These are phyloP conservation scores for Pisolithus albus DNA, from an alignment of 768 basidiomycete genomes.

Conservation along the genomic window DNA sequence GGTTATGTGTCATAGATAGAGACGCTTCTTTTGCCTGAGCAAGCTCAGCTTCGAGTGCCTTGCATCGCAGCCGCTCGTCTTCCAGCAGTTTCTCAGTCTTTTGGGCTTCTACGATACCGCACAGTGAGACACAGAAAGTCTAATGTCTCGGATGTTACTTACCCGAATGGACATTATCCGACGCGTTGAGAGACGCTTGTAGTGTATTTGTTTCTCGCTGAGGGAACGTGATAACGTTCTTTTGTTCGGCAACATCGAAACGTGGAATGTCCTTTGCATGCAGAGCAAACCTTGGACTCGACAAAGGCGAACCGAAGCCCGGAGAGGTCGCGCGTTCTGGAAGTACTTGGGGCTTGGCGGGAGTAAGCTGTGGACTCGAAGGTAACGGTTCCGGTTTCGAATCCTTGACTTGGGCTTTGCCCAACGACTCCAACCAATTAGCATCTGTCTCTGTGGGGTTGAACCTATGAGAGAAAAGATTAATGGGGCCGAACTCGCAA, in stretches of 20 bases:
- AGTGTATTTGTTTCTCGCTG: constrained; percentile 23
- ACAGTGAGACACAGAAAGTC: neutral
- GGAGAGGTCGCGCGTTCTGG: constrained; percentile 11
- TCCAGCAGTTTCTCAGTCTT: constrained; percentile 11
- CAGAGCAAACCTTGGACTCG: neutral
- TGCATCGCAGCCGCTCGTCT: constrained; percentile 13
- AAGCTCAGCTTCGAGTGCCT: constrained; percentile 18
- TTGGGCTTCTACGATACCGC: constrained; percentile 11
- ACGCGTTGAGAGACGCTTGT: constrained; percentile 17
- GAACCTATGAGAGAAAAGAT: constrained; percentile 23
- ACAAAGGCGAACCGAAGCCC: constrained; percentile 7
- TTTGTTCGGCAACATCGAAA: constrained; percentile 14
- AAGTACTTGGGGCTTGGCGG: constrained; percentile 5
- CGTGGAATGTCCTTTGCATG: constrained; percentile 10
- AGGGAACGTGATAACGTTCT: constrained; percentile 13
- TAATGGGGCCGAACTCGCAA: constrained; percentile 2
- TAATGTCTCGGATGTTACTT: constrained; percentile 1
- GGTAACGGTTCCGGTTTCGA: constrained; percentile 30
- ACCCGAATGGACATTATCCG: constrained; percentile 29
- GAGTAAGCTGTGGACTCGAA: constrained; percentile 19
- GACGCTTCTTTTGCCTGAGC: constrained; percentile 10
- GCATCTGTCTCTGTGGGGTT: constrained; percentile 34
- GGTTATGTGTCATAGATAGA: constrained; percentile 5
- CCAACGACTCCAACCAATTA: constrained; percentile 59
- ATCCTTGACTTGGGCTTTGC: constrained; percentile 34